Evolutionary conservation across 1,284 basidiomycete species (phyloP).

Genomic region (Thecaphora thlaspeos): DNA sequence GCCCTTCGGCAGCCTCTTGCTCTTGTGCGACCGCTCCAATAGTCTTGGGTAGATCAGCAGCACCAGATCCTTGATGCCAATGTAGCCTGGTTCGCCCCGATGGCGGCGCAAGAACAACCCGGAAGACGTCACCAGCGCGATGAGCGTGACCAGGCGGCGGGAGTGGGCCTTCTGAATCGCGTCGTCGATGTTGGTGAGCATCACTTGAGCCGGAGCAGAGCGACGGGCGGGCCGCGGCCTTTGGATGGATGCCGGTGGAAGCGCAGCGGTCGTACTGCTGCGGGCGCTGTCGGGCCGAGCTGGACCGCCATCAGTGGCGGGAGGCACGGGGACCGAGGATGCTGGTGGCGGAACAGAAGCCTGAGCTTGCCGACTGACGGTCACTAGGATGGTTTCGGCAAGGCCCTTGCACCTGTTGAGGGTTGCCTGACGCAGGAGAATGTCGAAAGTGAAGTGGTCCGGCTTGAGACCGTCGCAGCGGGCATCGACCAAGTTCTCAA

Average conservation of each 20-base stretch:
- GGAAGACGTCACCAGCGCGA: conserved; percentile 24
- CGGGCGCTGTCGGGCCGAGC: too few species aligned
- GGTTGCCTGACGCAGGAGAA: conserved; percentile 33
- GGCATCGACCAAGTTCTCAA: conserved; percentile 25
- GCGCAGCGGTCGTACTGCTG: too few species aligned
- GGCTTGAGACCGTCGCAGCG: conserved; percentile 24
- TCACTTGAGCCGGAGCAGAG: conserved; percentile 2
- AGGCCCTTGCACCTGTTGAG: conserved; percentile 16
- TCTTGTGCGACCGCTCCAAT: neutral
- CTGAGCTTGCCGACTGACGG: too few species aligned
- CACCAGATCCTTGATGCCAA: conserved; percentile 19
- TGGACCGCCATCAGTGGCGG: too few species aligned
- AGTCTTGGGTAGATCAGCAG: conserved; percentile 33
- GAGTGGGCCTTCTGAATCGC: conserved; percentile 24
- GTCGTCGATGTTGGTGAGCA: conserved; percentile 23
- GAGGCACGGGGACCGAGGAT: too few species aligned
- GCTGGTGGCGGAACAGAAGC: too few species aligned
- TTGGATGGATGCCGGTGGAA: too few species aligned
- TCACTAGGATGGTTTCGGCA: neutral
- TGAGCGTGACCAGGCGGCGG: conserved; percentile 21
- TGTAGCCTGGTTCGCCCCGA: conserved; percentile 20
- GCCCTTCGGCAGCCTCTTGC: neutral
- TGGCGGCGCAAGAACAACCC: conserved; percentile 19
- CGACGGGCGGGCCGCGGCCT: too few species aligned
- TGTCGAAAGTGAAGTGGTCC: conserved; percentile 34